A percentile compares a stretch with the other conserved stretches of the same genome.
These are phyloP conservation scores for Evernia prunastri DNA, from an alignment of 495 filamentous ascomycete species.

Conservation along the genomic window DNA sequence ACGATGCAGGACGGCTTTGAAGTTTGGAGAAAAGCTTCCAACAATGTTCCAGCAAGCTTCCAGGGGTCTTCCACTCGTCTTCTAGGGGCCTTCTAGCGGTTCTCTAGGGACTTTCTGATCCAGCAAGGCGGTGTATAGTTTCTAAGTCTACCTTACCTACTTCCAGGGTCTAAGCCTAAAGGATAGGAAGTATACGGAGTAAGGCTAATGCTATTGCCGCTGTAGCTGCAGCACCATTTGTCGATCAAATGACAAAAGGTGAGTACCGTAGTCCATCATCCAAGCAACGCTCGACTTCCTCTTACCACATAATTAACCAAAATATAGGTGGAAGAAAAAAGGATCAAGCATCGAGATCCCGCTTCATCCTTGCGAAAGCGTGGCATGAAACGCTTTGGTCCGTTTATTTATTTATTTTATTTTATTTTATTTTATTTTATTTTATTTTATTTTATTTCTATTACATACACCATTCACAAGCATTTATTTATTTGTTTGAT, in stretches of 20 bases:
- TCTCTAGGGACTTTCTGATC: background rate
- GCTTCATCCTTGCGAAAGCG: slow-evolving; percentile 1
- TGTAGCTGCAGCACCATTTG: background rate
- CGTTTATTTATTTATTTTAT: too few species aligned
- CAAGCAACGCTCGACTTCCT: background rate
- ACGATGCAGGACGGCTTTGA: background rate
- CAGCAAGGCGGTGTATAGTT: too few species aligned
- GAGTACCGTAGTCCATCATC: too few species aligned
- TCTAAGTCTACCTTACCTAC: too few species aligned
- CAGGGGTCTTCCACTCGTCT: background rate
- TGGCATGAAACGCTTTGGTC: slow-evolving; percentile 7
- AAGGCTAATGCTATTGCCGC: slow-evolving; percentile 5
- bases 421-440: too few species aligned
- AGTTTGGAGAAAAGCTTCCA: too few species aligned
- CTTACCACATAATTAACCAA: background rate
- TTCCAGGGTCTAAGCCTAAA: too few species aligned
- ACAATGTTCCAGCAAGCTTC: background rate
- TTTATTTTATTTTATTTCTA: too few species aligned
- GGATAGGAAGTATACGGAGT: too few species aligned
- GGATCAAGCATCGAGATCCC: background rate
- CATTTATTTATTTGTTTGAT: too few species aligned
- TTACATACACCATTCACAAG: too few species aligned
- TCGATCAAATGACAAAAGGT: background rate
- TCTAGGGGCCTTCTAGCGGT: slow-evolving; percentile 5
- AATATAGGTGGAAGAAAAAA: too few species aligned